phyloP scores from a whole-genome alignment of 2,329 filamentous ascomycete genomes.

The Pseudogymnoascus sp. region DNA sequence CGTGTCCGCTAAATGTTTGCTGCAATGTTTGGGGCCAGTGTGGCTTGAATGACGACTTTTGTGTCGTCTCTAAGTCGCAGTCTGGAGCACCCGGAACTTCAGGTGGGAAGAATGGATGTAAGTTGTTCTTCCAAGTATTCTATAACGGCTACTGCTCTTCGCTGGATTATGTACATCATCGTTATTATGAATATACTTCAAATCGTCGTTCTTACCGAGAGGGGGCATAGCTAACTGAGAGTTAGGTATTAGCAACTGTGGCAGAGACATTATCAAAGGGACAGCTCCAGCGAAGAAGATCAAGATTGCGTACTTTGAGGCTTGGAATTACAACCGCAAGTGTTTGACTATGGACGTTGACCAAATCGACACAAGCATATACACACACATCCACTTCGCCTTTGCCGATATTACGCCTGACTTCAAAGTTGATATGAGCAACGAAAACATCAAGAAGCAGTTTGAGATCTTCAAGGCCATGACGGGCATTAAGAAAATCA shows the following conservation, averaged over 20 bases:
- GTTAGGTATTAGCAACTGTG: constrained; percentile 25
- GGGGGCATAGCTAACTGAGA: too few species aligned
- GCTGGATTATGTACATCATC: too few species aligned
- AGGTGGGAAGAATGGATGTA: constrained; percentile 30
- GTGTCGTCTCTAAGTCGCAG: constrained; percentile 22
- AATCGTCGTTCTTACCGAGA: too few species aligned
- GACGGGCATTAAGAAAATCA: constrained; percentile 36
- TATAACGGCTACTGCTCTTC: too few species aligned
- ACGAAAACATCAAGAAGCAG: constrained; percentile 19
- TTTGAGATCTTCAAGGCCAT: constrained; percentile 28
- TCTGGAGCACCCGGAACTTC: constrained; percentile 30
- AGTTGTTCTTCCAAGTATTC: constrained; percentile 24
- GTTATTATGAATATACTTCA: too few species aligned
- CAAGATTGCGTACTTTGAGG: constrained; percentile 30
- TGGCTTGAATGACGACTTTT: constrained; percentile 29
- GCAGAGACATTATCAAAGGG: constrained; percentile 27
- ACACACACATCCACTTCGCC: constrained; percentile 24
- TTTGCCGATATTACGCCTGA: constrained; percentile 30
- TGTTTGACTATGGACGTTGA: constrained; percentile 28
- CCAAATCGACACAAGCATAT: neutral
- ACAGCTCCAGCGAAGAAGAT: neutral
- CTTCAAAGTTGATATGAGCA: constrained; percentile 26
- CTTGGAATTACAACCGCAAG: constrained; percentile 24
- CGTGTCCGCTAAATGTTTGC: constrained; percentile 17
- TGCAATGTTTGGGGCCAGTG: neutral